phyloP scores from a whole-genome alignment of 225 moss, liverwort and hornwort species.

The Polytrichum formosum region DNA sequence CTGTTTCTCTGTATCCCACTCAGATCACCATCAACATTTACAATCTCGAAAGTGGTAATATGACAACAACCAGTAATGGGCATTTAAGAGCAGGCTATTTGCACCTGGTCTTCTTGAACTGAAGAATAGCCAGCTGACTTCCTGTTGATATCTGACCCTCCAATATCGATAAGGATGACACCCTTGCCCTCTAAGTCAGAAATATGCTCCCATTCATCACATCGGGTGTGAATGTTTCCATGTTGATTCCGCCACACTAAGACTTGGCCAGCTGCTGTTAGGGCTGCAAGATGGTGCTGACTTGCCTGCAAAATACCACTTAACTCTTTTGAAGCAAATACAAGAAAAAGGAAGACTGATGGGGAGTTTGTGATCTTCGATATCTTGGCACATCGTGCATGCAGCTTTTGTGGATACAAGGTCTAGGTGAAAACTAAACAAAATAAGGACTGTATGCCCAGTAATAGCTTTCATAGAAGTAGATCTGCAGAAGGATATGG shows the following conservation, averaged over 20 bases:
- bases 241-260: conserved; percentile 28
- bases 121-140: conserved; percentile 19
- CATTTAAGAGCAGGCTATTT: not conserved
- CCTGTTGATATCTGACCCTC: conserved; percentile 22
- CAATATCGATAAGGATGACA: conserved; percentile 20
- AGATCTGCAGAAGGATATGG: too few species aligned
- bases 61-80: not conserved
- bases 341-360: too few species aligned
- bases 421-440: not conserved
- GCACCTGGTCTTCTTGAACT: conserved; percentile 24
- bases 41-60: too few species aligned
- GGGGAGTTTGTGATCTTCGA: too few species aligned
- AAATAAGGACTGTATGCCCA: not conserved
- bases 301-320: conserved; percentile 13
- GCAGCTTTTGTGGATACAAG: too few species aligned
- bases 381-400: too few species aligned
- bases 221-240: conserved; percentile 20
- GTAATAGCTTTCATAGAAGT: too few species aligned
- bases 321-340: too few species aligned
- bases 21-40: too few species aligned
- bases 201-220: conserved; percentile 22
- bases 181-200: conserved; percentile 17
- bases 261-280: conserved; percentile 25
- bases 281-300: conserved; percentile 28
- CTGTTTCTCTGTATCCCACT: too few species aligned